These are phyloP conservation scores for Russula foetens DNA, from an alignment of 768 basidiomycete species.

Conservation along the genomic window DNA sequence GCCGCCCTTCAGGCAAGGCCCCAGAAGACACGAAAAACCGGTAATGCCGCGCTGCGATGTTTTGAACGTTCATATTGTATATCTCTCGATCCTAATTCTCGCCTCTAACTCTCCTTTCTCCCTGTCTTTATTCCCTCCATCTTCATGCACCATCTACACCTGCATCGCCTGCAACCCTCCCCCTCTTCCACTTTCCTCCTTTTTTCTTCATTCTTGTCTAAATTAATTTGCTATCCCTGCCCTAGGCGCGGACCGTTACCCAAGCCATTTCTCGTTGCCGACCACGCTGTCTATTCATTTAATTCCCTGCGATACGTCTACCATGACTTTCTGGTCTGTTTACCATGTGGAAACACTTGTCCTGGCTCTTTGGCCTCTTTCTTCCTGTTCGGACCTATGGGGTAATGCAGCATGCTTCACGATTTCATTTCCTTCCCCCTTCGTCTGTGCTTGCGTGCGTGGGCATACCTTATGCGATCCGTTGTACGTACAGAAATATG, in stretches of 20 bases:
- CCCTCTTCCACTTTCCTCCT: background rate
- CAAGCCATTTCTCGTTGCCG: background rate
- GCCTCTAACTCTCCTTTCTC: background rate
- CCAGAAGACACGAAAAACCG: conserved; percentile 9
- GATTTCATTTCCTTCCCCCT: background rate
- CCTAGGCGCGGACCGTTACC: background rate
- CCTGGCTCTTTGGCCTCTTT: background rate
- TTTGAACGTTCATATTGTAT: conserved; percentile 3
- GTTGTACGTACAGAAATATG: background rate
- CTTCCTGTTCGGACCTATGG: background rate
- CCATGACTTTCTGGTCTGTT: background rate
- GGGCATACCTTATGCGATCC: background rate
- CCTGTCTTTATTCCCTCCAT: background rate
- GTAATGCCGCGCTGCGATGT: conserved; percentile 5
- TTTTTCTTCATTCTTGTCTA: background rate
- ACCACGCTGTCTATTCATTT: background rate
- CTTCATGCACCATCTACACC: conserved; percentile 15
- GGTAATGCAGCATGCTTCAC: background rate
- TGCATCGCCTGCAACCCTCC: background rate
- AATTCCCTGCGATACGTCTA: background rate
- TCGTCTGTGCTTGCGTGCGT: background rate
- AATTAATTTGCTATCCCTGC: background rate
- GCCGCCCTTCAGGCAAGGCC: background rate
- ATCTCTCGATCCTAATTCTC: background rate
- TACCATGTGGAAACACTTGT: conserved; percentile 1